Base-by-base conservation (phyloP, 768 basidiomycete species). In the Stropharia rugosoannulata region DNA sequence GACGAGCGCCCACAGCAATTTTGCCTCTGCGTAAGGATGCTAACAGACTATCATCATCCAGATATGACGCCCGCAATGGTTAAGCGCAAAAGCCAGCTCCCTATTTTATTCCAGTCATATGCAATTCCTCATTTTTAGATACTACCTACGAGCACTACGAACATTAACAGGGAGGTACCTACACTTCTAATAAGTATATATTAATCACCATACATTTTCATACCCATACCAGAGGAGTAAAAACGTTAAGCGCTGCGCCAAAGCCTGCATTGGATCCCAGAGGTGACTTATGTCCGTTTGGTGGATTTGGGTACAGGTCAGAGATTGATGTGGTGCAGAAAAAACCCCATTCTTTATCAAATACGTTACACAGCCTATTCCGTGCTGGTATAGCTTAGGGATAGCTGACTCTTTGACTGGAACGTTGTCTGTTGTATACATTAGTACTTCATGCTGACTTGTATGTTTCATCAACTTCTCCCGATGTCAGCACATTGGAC, bases 251-350 rank as follows among this genome's bases (percentile, higher is more conserved):
- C 27, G 69, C 80, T 40, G 73, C 77, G 0, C 81, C 81, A 4
- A 55, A 73, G 44, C 65, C 77, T 3, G 52, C 58, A n/a, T 75
- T 60, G 44, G 75, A 84, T 61, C 81, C 80, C 16, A 80, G 78
- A 25, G 74, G 82, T 83, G 59, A 62, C 70, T 55, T 1, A 27
- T 7, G 27, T 8, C 40, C n/a, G n/a, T 27, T 2, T 16, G 80
- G 78, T 81, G 2, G 81, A 81, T 81, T n/a, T 83, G 81, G 81
- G 81, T 80, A 1, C 79, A 80, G 68, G 80, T 79, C 56, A 29
- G 60, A 13, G 45, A 37, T 35, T 19, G n/a, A 15, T 15, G 10
- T 18, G 9, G 19, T 22, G 16, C 19, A 16, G 22, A 13, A 15
- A 19, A 11, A 6, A 9, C 18, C n/a, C 16, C 11, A 10, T 5